Base-by-base conservation (phyloP, 164 flowering plant genomes). In the Magnolia changhungtana region DNA sequence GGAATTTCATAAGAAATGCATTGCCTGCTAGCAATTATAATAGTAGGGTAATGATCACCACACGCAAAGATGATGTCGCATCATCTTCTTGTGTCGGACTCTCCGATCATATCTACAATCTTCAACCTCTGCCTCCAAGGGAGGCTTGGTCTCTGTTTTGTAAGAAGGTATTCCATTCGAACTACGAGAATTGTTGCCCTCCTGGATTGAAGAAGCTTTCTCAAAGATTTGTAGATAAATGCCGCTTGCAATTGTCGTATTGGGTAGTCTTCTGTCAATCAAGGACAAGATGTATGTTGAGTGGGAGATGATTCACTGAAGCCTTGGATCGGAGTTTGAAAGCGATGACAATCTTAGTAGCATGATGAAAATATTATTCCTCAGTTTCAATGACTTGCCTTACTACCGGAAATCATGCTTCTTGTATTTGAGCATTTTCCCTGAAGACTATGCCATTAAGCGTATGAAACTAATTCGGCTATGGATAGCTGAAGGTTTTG, bases 401-500 rank as follows among this genome's bases (percentile, higher is more conserved):
- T 67, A 72, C 20, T 14, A 72, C 64, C 55, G 71, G 59, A 79
- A 72, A 45, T 68, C 78, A 6, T 79, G 81, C 71, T 64, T 79
- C 68, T 63, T 79, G 6, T 52, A 71, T 66, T n/a, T 79, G n/a
- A 69, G 81, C 21, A n/a, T 74, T 31, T 75, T 70, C 29, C 78
- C 81, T 0, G 78, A 79, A 49, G 81, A 71, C 23, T 31, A 27
- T 55, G 1, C 31, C 13, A 79, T 79, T 51, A 21, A 50, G 2
- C 65, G 63, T 1, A 37, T 8, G 24, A 75, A 20, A 20, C 31
- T 79, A 51, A 16, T 75, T 52, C 51, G 49, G 5, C 63, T 71
- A 8, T 79, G 81, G 81, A 67, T 75, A 9, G 81, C 81, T 23
- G 78, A 79, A 27, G 81, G 78, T 8, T 71, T 79, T 8, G 5